Evolutionary conservation across 2,329 filamentous ascomycete genomes (phyloP), one percentile per base, ranked within the genome.

Genomic region (Fusarium ambrosium): DNA sequence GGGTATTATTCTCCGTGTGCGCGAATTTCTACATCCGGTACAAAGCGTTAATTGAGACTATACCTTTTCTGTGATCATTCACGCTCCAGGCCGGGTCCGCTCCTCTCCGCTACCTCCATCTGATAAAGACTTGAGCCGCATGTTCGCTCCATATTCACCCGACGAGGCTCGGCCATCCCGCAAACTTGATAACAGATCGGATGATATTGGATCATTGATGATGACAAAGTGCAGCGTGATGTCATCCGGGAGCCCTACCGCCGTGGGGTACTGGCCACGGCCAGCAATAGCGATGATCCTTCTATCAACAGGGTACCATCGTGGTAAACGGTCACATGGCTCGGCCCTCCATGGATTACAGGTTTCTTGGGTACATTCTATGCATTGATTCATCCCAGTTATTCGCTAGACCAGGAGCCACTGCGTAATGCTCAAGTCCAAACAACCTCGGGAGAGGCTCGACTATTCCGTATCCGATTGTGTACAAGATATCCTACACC

Each of bases 101-200:
- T 45, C 48, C 48, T 53, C 24, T n/a, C 48, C 48, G 11, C 27
- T 53, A 27, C 48, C 48, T 18, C 24, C 22, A 53, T 53, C 18
- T 53, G 48, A 53, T 32, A 53, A 32, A 29, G 48, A 53, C 48
- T 53, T 53, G 48, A 53, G 48, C 48, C 48, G 27, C 48, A 53
- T 53, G 27, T 53, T 53, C 48, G 48, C 48, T 53, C 48, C 48
- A 53, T 20, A 53, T 53, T 53, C 48, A 53, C 48, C 48, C 48
- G 48, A 32, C 48, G 16, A 53, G 48, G 48, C 48, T 53, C 48
- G 48, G 48, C 27, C 27, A 53, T 53, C 48, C 48, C 48, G 48
- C 10, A 32, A 53, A 32, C 48, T 53, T 53, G 48, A 53, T 53
- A 53, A 53, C 24, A 29, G 27, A 53, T 32, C 48, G 48, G 9